Conservation (phyloP, 2,329 filamentous ascomycete species). For the Fusarium euwallaceae region DNA sequence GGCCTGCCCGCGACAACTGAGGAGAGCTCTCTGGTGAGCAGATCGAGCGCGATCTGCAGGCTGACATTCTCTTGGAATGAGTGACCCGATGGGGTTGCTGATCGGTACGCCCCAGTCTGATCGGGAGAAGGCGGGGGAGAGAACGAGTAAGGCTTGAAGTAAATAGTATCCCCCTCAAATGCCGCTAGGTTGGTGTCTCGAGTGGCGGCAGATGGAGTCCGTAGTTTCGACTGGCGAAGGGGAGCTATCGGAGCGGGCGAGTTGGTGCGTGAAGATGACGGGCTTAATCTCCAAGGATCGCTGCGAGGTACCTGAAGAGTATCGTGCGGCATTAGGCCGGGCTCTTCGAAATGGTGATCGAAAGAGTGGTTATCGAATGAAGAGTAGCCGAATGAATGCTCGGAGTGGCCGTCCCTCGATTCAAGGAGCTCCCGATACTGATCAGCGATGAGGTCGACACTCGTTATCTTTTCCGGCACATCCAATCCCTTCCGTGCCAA, state of each 20-base stretch:
- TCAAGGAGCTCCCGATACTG: slow-evolving; percentile 64
- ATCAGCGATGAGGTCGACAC: slow-evolving; percentile 63
- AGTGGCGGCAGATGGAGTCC: slow-evolving; percentile 52
- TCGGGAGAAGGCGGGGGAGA: slow-evolving; percentile 52
- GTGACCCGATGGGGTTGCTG: slow-evolving; percentile 29
- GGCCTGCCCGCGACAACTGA: slow-evolving; percentile 53
- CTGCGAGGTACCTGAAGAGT: slow-evolving; percentile 34
- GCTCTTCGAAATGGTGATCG: slow-evolving; percentile 20
- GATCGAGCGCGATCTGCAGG: slow-evolving; percentile 64
- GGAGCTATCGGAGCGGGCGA: slow-evolving; percentile 44
- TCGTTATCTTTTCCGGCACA: slow-evolving; percentile 53
- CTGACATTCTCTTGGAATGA: slow-evolving; percentile 54
- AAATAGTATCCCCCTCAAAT: slow-evolving; percentile 61
- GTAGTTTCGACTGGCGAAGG: slow-evolving; percentile 27
- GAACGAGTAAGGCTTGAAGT: slow-evolving; percentile 61
- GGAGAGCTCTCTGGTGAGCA: slow-evolving; percentile 64
- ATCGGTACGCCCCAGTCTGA: slow-evolving; percentile 26
- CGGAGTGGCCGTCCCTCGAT: slow-evolving; percentile 50
- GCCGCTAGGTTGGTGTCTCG: slow-evolving; percentile 62
- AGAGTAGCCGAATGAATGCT: slow-evolving; percentile 38
- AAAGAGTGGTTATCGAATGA: slow-evolving; percentile 38
- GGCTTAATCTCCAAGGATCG: slow-evolving; percentile 17
- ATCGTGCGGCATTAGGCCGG: slow-evolving; percentile 20
- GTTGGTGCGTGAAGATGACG: slow-evolving; percentile 23
- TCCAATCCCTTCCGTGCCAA: slow-evolving; percentile 38